phyloP scores from a whole-genome alignment of 1,284 basidiomycete genomes.

The Phellopilus nigrolimitatus region DNA sequence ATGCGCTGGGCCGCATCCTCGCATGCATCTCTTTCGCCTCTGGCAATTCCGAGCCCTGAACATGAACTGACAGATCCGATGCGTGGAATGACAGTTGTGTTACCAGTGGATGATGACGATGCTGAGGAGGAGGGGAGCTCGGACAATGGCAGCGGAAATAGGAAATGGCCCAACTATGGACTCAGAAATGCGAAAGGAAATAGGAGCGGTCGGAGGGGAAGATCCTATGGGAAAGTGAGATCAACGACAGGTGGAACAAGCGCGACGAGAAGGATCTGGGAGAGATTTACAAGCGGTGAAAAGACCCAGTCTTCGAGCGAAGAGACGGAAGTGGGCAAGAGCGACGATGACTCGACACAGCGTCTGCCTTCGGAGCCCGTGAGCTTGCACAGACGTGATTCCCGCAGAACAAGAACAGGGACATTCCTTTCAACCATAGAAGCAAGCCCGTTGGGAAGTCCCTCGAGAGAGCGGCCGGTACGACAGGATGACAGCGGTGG shows the following conservation, averaged over 20 bases:
- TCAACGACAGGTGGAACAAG: background rate
- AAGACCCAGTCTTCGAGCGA: slow-evolving; percentile 14
- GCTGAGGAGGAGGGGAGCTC: slow-evolving; percentile 11
- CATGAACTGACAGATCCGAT: slow-evolving; percentile 84
- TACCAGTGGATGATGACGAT: slow-evolving; percentile 38
- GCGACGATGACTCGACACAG: slow-evolving; percentile 4
- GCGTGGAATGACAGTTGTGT: slow-evolving; percentile 60
- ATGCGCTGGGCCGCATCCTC: slow-evolving; percentile 74
- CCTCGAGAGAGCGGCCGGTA: background rate
- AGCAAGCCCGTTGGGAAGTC: slow-evolving; percentile 16
- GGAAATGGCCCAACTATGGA: slow-evolving; percentile 7
- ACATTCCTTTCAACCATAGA: slow-evolving; percentile 14
- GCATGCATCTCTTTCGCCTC: slow-evolving; percentile 68
- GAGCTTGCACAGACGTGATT: background rate
- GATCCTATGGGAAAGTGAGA: slow-evolving; percentile 3
- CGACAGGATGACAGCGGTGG: background rate
- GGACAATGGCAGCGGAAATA: slow-evolving; percentile 6
- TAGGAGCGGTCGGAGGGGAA: slow-evolving; percentile 13
- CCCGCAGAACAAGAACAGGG: background rate
- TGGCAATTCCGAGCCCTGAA: slow-evolving; percentile 82
- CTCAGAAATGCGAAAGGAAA: slow-evolving; percentile 6
- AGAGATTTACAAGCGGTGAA: slow-evolving; percentile 13
- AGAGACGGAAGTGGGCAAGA: slow-evolving; percentile 14
- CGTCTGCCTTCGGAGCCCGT: slow-evolving; percentile 15
- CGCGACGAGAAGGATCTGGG: slow-evolving; percentile 18